These are phyloP conservation scores for Mycena galopus DNA, from an alignment of 768 basidiomycete genomes.

Conservation along the genomic window DNA sequence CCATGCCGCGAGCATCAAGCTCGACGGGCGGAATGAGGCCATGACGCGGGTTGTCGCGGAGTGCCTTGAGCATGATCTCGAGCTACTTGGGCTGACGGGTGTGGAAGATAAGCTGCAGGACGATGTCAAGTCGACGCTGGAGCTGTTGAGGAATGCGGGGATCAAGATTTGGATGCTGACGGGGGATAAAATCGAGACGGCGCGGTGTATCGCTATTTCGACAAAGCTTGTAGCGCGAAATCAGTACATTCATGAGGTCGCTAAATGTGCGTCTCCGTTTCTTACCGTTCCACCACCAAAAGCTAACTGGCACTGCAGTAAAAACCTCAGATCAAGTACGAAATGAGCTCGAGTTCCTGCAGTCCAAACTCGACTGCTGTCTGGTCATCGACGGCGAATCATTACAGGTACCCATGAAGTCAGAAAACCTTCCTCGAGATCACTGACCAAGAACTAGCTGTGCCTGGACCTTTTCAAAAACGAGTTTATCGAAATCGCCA, in stretches of 20 bases:
- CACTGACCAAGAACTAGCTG: conserved; percentile 63
- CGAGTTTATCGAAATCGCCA: conserved; percentile 96
- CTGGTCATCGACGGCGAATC: conserved; percentile 99
- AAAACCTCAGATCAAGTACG: conserved; percentile 86
- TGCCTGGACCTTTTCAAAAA: conserved; percentile 91
- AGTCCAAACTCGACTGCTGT: conserved; percentile 96
- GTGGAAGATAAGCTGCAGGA: conserved; percentile 99
- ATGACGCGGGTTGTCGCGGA: conserved; percentile 82
- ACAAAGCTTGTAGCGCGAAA: conserved; percentile 96
- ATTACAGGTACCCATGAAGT: conserved; percentile 71
- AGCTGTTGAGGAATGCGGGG: conserved; percentile 93
- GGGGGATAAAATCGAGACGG: conserved; percentile 99
- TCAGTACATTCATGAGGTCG: conserved; percentile 97
- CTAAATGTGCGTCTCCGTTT: conserved; percentile 75
- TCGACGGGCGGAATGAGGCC: conserved; percentile 86
- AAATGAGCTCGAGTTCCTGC: conserved; percentile 92
- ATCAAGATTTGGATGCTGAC: conserved; percentile 99
- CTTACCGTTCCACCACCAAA: background rate
- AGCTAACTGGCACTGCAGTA: conserved; percentile 63
- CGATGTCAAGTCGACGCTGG: conserved; percentile 94
- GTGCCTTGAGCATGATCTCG: conserved; percentile 89
- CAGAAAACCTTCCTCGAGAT: background rate
- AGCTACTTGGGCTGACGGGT: conserved; percentile 94
- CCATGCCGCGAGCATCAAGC: conserved; percentile 81
- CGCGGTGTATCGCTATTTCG: conserved; percentile 97